Evolutionary conservation across 805 yeast species (phyloP).

Genomic region (Kodamaea restingae): DNA sequence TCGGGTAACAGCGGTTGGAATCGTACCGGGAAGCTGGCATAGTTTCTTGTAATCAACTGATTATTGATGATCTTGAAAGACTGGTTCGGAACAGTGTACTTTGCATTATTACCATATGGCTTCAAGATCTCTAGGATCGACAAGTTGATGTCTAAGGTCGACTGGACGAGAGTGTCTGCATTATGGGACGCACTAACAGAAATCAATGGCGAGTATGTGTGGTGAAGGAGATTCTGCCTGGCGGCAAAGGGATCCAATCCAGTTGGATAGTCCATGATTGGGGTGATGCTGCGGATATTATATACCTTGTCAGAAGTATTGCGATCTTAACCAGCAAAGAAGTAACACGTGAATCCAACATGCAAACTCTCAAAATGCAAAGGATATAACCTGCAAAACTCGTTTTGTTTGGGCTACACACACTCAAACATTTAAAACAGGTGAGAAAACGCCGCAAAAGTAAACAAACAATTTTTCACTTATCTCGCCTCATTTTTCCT

Average conservation of each 20-base stretch:
- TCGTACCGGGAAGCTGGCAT: conserved; percentile 54
- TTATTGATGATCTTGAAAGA: conserved; percentile 48
- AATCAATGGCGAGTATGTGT: conserved; percentile 50
- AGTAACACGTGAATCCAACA: no score
- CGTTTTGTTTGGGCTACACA: no score
- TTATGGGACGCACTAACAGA: conserved; percentile 46
- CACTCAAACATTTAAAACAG: background rate
- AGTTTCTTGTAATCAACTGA: conserved; percentile 45
- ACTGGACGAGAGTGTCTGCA: conserved; percentile 43
- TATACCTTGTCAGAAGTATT: no score
- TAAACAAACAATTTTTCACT: background rate
- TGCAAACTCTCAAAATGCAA: background rate
- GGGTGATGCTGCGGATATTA: no score
- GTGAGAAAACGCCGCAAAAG: background rate
- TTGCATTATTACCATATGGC: conserved; percentile 54
- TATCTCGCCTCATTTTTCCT: background rate
- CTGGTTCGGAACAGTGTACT: conserved; percentile 37
- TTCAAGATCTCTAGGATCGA: conserved; percentile 46
- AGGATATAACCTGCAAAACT: background rate
- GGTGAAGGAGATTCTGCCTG: conserved; percentile 40
- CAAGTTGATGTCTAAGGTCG: conserved; percentile 31
- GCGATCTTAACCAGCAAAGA: no score
- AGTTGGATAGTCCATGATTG: conserved; percentile 22
- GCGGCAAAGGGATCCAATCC: conserved; percentile 38
- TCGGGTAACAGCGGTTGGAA: conserved; percentile 46